Conservation (phyloP, 139 green algal genomes). For the Spirogloea muscicola region DNA sequence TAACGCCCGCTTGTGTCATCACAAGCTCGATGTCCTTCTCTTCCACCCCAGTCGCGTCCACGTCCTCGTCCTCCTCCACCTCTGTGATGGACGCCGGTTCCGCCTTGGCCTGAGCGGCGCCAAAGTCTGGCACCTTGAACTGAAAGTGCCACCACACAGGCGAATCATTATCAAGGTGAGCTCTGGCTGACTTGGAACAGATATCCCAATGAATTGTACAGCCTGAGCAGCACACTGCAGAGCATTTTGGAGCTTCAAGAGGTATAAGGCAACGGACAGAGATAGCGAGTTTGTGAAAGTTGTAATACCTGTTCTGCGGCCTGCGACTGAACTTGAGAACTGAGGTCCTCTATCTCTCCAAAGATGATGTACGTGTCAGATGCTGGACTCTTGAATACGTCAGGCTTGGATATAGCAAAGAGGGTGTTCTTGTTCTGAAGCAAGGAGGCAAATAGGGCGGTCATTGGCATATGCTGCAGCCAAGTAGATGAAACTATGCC, state of each 20-base stretch:
- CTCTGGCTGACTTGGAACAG: too few species aligned
- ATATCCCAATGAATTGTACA: too few species aligned
- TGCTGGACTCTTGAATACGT: constrained; percentile 96
- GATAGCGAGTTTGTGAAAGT: too few species aligned
- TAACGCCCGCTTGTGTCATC: constrained; percentile 92
- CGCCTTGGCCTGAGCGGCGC: not conserved
- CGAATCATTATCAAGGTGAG: too few species aligned
- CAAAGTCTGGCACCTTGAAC: constrained; percentile 60
- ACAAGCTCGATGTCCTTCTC: constrained; percentile 99
- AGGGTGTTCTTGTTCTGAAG: constrained; percentile 80
- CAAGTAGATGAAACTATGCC: too few species aligned
- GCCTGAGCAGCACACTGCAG: too few species aligned
- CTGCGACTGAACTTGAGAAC: constrained; percentile 68
- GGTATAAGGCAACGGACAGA: too few species aligned
- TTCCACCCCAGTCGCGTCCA: constrained; percentile 93
- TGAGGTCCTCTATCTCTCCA: constrained; percentile 98
- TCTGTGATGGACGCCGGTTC: constrained; percentile 55
- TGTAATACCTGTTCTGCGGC: constrained; percentile 74
- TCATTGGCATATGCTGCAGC: too few species aligned
- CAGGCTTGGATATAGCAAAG: constrained; percentile 93
- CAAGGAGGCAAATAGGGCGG: too few species aligned
- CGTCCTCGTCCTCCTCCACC: constrained; percentile 68
- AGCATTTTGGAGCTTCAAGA: too few species aligned
- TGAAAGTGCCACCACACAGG: too few species aligned
- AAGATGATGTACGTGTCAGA: constrained; percentile 99